Conservation (phyloP, 495 filamentous ascomycete species). For the Xylaria grammica region DNA sequence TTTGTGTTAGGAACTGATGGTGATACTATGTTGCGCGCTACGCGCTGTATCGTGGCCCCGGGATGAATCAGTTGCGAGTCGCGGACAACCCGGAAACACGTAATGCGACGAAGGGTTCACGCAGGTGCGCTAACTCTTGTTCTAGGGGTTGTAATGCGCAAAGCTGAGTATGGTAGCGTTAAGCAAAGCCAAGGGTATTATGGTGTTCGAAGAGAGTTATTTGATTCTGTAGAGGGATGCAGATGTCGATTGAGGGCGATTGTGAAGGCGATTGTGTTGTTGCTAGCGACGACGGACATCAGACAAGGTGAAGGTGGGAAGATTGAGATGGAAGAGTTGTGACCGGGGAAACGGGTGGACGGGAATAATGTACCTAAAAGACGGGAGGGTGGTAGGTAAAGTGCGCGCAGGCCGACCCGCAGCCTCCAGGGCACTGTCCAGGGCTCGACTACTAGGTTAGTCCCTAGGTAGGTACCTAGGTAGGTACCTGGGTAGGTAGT, state of each 20-base stretch:
- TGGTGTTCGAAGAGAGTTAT: background rate
- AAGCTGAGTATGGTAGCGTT: background rate
- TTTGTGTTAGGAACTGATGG: background rate
- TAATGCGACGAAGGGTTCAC: constrained; percentile 16
- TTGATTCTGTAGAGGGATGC: background rate
- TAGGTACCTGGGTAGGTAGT: constrained; percentile 6
- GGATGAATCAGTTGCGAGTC: background rate
- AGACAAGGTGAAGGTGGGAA: constrained; percentile 23
- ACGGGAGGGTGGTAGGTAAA: constrained; percentile 27
- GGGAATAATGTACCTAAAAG: constrained; percentile 44
- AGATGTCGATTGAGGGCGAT: background rate
- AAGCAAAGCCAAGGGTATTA: background rate
- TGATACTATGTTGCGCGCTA: background rate
- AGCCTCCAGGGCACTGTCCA: constrained; percentile 6
- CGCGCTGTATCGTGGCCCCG: constrained; percentile 13
- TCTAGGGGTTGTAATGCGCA: constrained; percentile 3
- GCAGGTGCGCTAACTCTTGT: background rate
- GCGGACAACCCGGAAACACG: background rate
- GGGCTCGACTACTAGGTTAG: background rate
- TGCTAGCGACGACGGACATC: constrained; percentile 13
- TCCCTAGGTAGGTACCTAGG: background rate
- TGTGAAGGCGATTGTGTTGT: constrained; percentile 16
- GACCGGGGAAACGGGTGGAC: constrained; percentile 30
- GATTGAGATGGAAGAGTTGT: constrained; percentile 33
- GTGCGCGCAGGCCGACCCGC: constrained; percentile 11